phyloP scores from a whole-genome alignment of 768 basidiomycete genomes.

The Tremella mesenterica region DNA sequence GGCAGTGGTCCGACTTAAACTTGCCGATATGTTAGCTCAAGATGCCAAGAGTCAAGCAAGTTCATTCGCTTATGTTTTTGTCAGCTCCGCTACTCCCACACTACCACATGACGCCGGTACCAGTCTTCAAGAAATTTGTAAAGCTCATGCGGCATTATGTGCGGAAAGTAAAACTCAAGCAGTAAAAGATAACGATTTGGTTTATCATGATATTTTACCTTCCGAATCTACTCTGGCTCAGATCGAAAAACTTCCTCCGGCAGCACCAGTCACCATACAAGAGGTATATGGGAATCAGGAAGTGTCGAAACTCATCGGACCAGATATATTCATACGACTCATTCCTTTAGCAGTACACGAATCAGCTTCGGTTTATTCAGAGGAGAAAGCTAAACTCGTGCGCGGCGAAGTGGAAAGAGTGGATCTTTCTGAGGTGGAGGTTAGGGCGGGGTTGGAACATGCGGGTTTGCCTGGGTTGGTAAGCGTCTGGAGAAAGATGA shows the following conservation, averaged over 20 bases:
- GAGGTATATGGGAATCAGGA: constrained; percentile 85
- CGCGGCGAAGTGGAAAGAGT: constrained; percentile 79
- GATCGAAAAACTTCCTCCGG: constrained; percentile 73
- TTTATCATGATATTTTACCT: constrained; percentile 86
- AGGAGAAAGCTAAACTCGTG: constrained; percentile 94
- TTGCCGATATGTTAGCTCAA: constrained; percentile 71
- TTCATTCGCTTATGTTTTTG: constrained; percentile 63
- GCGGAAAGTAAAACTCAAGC: constrained; percentile 67
- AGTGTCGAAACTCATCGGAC: constrained; percentile 88
- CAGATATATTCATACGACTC: constrained; percentile 76
- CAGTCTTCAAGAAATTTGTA: constrained; percentile 71
- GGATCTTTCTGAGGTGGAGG: constrained; percentile 73
- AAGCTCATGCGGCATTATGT: constrained; percentile 68
- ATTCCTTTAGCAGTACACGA: constrained; percentile 92
- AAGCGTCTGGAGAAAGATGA: constrained; percentile 17
- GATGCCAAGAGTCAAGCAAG: constrained; percentile 66
- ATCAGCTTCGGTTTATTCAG: constrained; percentile 90
- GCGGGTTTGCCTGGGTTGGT: constrained; percentile 65
- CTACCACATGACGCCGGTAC: constrained; percentile 77
- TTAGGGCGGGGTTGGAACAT: constrained; percentile 66
- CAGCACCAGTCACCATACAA: constrained; percentile 75
- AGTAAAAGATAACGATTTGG: constrained; percentile 85
- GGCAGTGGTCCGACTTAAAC: constrained; percentile 64
- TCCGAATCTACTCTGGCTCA: constrained; percentile 64
- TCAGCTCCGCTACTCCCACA: constrained; percentile 51